phyloP scores from a whole-genome alignment of 2,329 filamentous ascomycete species.

The Aspergillus piperis region DNA sequence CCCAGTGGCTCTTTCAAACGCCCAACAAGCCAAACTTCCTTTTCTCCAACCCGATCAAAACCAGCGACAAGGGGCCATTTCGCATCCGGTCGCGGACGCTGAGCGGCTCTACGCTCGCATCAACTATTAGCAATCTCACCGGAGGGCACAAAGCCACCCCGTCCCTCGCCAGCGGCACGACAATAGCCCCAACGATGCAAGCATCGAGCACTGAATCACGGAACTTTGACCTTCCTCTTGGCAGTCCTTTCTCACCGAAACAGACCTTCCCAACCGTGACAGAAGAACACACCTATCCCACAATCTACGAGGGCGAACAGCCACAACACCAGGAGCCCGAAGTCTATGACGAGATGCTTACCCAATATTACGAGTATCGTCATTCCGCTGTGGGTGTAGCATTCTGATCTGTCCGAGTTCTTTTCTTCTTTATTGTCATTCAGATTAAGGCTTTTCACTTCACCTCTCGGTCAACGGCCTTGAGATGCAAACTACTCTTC shows the following conservation, averaged over 20 bases:
- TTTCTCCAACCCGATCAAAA: constrained; percentile 14
- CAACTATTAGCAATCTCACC: constrained; percentile 29
- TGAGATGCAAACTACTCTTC: not conserved
- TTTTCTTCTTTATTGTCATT: not conserved
- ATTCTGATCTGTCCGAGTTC: constrained; percentile 23
- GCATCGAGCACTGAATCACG: constrained; percentile 14
- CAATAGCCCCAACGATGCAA: constrained; percentile 18
- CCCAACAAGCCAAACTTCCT: constrained; percentile 13
- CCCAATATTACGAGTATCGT: constrained; percentile 21
- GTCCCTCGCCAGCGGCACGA: constrained; percentile 34
- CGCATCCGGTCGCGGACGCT: constrained; percentile 34
- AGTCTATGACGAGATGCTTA: constrained; percentile 12
- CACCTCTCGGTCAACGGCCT: not conserved
- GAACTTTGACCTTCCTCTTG: constrained; percentile 7
- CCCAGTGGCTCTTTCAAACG: constrained; percentile 35
- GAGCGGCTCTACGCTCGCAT: constrained; percentile 39
- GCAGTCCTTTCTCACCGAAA: constrained; percentile 5
- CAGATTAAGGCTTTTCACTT: not conserved
- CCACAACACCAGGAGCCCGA: constrained; percentile 19
- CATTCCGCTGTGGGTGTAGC: constrained; percentile 34
- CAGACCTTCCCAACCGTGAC: constrained; percentile 8
- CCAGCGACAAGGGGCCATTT: constrained; percentile 27
- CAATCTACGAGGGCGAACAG: constrained; percentile 17
- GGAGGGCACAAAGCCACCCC: constrained; percentile 22
- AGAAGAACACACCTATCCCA: constrained; percentile 19